Evolutionary conservation across 441 rosid genomes (phyloP).

Genomic region (Croton setiger): DNA sequence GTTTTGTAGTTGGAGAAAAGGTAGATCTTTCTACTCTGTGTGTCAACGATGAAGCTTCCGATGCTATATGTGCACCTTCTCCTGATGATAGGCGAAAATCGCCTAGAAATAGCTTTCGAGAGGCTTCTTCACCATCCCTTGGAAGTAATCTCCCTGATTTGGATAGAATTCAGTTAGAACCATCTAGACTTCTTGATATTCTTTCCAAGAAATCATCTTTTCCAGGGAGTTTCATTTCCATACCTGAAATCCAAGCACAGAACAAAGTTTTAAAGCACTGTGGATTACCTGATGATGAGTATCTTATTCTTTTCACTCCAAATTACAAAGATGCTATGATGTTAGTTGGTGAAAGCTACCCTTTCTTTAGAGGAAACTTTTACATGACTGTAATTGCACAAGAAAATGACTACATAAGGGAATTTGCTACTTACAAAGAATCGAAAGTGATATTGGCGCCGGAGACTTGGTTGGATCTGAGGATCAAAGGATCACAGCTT

Average conservation of each 20-base stretch:
- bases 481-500: constrained; percentile 71
- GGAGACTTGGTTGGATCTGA: constrained; percentile 66
- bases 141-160: constrained; percentile 53
- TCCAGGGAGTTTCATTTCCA: constrained; percentile 67
- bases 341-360: constrained; percentile 77
- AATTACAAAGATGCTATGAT: constrained; percentile 67
- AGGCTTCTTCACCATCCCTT: constrained; percentile 38
- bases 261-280: constrained; percentile 60
- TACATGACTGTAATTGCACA: constrained; percentile 51
- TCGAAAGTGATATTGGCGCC: constrained; percentile 58
- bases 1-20: constrained; percentile 54
- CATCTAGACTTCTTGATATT: constrained; percentile 62
- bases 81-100: constrained; percentile 47
- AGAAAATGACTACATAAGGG: constrained; percentile 41
- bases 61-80: constrained; percentile 8
- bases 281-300: constrained; percentile 53
- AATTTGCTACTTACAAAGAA: constrained; percentile 57
- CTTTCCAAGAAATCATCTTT: constrained; percentile 62
- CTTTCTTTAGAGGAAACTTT: constrained; percentile 61
- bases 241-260: constrained; percentile 68
- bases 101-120: constrained; percentile 35
- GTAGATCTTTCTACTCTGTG: constrained; percentile 63
- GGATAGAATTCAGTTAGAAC: constrained; percentile 52
- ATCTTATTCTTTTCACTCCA: constrained; percentile 64
- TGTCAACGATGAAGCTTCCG: constrained; percentile 50